Conservation (phyloP, 306 rosid species). For the Prunus persica region Prunus_persica_NCBIv2 NC_034009.1:5602501-5603000, state of each 20-base stretch:
- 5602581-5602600: not conserved
- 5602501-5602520: no score
- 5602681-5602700: conserved; percentile 27
- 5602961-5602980: conserved; percentile 29
- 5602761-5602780: conserved; percentile 28
- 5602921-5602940: conserved; percentile 36
- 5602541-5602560: no score
- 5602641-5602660: not conserved
- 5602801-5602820: conserved; percentile 15
- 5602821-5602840: conserved; percentile 16
- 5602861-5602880: conserved; percentile 22
- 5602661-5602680: not conserved
- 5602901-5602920: conserved; percentile 26
- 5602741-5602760: conserved; percentile 44
- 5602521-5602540: no score
- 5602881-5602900: conserved; percentile 24
- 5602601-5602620: not conserved
- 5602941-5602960: conserved; percentile 42
- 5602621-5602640: not conserved
- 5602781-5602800: conserved; percentile 15
- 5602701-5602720: conserved; percentile 23
- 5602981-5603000: conserved; percentile 61
- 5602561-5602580: not conserved
- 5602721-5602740: conserved; percentile 45
- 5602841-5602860: conserved; percentile 22